A percentile compares a stretch with the other conserved stretches of the same genome.
Evolutionary conservation across 2,329 filamentous ascomycete genomes (phyloP).

Genomic region (Elsinoe ampelina): DNA sequence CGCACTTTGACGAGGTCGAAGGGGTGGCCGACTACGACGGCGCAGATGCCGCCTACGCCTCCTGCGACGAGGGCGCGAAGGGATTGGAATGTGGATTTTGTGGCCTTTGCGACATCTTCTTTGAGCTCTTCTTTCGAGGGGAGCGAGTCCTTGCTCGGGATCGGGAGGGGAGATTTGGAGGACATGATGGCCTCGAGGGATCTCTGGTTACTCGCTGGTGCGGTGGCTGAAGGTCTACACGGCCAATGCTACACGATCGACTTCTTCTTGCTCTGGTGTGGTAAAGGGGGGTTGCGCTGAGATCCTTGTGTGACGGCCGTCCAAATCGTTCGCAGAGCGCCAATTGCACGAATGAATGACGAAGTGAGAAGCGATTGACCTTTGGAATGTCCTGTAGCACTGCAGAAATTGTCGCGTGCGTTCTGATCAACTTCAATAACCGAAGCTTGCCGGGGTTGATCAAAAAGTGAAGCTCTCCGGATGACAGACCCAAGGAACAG

Average conservation of each 20-base stretch:
- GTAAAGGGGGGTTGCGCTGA: not conserved
- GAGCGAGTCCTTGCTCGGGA: conserved; percentile 17
- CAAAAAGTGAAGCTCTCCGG: conserved; percentile 2
- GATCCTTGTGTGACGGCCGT: not conserved
- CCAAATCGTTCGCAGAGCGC: not conserved
- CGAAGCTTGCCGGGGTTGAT: conserved; percentile 9
- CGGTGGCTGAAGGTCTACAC: not conserved
- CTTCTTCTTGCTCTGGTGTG: not conserved
- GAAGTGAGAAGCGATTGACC: not conserved
- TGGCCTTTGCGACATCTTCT: conserved; percentile 42
- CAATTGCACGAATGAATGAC: not conserved
- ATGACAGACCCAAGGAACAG: not conserved
- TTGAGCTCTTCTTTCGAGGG: conserved; percentile 40
- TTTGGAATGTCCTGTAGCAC: not conserved
- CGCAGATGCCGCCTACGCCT: conserved; percentile 87
- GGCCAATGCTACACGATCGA: not conserved
- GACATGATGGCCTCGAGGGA: not conserved
- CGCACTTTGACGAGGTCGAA: conserved; percentile 98
- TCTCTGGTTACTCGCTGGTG: conserved; percentile 23
- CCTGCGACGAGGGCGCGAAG: conserved; percentile 79
- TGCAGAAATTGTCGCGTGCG: not conserved
- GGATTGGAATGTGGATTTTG: conserved; percentile 50
- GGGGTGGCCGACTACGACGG: conserved; percentile 85
- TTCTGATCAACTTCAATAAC: not conserved
- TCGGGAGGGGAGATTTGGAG: not conserved